phyloP scores from a whole-genome alignment of 2,329 filamentous ascomycete species.

The Colletotrichum tropicicola region DNA sequence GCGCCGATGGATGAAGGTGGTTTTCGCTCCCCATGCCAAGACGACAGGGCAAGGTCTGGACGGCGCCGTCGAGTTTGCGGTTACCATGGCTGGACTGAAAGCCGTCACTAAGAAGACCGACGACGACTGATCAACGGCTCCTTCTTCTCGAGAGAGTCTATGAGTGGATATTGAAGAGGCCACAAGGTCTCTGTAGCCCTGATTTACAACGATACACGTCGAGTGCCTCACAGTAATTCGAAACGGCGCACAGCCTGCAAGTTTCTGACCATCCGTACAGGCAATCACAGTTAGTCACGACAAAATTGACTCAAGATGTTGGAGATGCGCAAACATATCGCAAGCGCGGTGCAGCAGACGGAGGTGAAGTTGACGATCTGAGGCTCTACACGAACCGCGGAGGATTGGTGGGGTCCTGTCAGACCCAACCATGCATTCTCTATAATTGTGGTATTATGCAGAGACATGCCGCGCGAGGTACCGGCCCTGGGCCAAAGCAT shows the following conservation, averaged over 20 bases:
- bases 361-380: neutral
- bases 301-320: too few species aligned
- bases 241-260: too few species aligned
- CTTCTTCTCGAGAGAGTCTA: too few species aligned
- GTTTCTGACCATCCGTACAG: too few species aligned
- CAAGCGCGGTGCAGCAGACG: too few species aligned
- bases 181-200: too few species aligned
- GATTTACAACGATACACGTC: too few species aligned
- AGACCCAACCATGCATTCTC: neutral
- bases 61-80: conserved; percentile 76
- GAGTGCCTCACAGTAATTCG: too few species aligned
- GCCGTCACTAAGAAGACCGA: conserved; percentile 37
- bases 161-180: too few species aligned
- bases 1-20: conserved; percentile 85
- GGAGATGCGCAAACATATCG: too few species aligned
- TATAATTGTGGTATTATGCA: neutral
- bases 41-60: conserved; percentile 57
- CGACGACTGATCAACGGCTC: neutral
- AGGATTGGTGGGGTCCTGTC: conserved; percentile 7
- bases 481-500: neutral
- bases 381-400: conserved; percentile 8
- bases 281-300: neutral
- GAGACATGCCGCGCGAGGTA: neutral
- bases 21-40: conserved; percentile 82
- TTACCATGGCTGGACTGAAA: conserved; percentile 72